Evolutionary conservation across 148 eudicot genomes (phyloP).

Genomic region (Dysphania ambrosioides): DNA sequence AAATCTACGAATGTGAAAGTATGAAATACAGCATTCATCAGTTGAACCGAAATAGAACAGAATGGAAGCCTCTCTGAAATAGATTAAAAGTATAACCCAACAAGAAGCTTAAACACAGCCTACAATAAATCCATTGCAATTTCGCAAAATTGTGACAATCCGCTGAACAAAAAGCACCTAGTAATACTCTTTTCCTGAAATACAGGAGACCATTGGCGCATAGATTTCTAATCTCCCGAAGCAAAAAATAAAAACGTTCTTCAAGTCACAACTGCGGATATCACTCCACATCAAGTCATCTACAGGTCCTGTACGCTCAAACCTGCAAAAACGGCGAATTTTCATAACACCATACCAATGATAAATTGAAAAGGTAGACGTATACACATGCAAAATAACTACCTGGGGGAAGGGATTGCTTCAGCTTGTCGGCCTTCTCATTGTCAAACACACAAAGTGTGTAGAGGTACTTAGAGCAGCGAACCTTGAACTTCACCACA

Average conservation of each 20-base stretch:
- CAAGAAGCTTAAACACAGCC: not conserved
- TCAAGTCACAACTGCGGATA: too few species aligned
- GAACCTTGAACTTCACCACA: slow-evolving; percentile 60
- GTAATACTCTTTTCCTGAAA: not conserved
- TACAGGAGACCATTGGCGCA: not conserved
- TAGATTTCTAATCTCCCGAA: slow-evolving; percentile 6
- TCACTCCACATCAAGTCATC: not conserved
- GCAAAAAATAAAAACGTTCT: too few species aligned
- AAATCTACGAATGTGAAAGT: too few species aligned
- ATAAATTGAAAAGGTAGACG: too few species aligned
- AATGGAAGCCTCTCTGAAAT: too few species aligned
- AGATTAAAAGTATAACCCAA: not conserved
- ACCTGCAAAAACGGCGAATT: slow-evolving; percentile 25
- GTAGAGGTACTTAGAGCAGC: slow-evolving; percentile 62
- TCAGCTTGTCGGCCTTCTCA: slow-evolving; percentile 59
- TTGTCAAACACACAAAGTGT: slow-evolving; percentile 49
- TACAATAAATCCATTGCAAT: not conserved
- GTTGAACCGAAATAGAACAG: too few species aligned
- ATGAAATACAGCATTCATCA: too few species aligned
- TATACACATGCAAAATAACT: too few species aligned
- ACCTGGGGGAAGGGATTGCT: slow-evolving; percentile 67
- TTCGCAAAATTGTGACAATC: not conserved
- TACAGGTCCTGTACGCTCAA: slow-evolving; percentile 48
- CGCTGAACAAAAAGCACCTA: not conserved
- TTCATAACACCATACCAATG: not conserved